phyloP scores from a whole-genome alignment of 1,139 yeast species.

The Candida albicans region DNA sequence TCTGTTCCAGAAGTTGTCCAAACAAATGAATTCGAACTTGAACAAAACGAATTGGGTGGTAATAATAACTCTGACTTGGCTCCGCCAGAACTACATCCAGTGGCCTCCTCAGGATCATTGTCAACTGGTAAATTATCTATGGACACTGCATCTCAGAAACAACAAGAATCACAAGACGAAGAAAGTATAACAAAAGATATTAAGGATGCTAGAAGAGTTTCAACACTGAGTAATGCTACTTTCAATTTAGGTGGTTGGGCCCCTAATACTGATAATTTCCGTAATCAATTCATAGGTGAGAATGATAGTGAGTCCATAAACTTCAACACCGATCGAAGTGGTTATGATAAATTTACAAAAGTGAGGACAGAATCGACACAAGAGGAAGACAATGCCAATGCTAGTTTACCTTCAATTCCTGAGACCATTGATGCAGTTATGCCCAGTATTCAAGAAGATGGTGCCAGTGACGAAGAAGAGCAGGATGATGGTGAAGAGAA shows the following conservation, averaged over 20 bases:
- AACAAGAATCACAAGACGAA: neutral
- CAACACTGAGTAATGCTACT: slow-evolving; percentile 40
- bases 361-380: slow-evolving; percentile 23
- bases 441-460: slow-evolving; percentile 39
- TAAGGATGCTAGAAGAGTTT: slow-evolving; percentile 27
- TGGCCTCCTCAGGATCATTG: slow-evolving; percentile 37
- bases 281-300: slow-evolving; percentile 52
- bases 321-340: slow-evolving; percentile 28
- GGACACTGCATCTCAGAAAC: slow-evolving; percentile 12
- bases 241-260: slow-evolving; percentile 54
- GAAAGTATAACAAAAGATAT: slow-evolving; percentile 6
- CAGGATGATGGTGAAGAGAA: slow-evolving; percentile 4
- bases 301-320: slow-evolving; percentile 46
- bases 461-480: slow-evolving; percentile 27
- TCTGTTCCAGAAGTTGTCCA: slow-evolving; percentile 13
- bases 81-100: slow-evolving; percentile 24
- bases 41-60: slow-evolving; percentile 4
- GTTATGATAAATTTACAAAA: slow-evolving; percentile 38
- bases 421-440: slow-evolving; percentile 45
- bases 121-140: slow-evolving; percentile 39
- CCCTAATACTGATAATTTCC: slow-evolving; percentile 49
- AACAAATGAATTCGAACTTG: slow-evolving; percentile 7
- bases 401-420: slow-evolving; percentile 25
- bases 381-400: slow-evolving; percentile 25
- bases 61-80: slow-evolving; percentile 1